phyloP scores from a whole-genome alignment of 768 basidiomycete genomes.

The Mycena rebaudengoi region DNA sequence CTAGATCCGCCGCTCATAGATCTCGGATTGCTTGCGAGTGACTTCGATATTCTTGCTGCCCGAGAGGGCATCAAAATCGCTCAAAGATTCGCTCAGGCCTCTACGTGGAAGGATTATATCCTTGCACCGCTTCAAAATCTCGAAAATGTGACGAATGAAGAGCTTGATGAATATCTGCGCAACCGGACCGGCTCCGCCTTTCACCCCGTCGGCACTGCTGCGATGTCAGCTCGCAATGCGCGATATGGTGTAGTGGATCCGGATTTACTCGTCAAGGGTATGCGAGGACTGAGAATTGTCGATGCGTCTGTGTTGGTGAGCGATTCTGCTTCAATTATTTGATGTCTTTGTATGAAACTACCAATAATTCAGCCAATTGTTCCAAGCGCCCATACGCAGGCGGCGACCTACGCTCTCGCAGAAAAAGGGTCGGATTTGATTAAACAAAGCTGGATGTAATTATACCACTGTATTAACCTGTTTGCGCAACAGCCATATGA shows the following conservation, averaged over 20 bases:
- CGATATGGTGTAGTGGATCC: slow-evolving; percentile 2
- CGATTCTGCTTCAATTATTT: too few species aligned
- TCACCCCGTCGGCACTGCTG: slow-evolving; percentile 29
- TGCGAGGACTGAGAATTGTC: slow-evolving; percentile 37
- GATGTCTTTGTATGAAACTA: too few species aligned
- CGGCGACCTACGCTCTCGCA: too few species aligned
- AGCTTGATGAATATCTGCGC: slow-evolving; percentile 23
- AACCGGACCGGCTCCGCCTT: slow-evolving; percentile 1
- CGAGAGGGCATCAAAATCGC: slow-evolving; percentile 12
- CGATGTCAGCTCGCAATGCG: slow-evolving; percentile 27
- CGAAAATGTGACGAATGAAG: not conserved
- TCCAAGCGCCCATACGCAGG: too few species aligned
- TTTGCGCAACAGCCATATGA: too few species aligned
- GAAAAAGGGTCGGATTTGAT: too few species aligned
- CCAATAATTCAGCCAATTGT: too few species aligned
- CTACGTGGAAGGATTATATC: slow-evolving; percentile 30
- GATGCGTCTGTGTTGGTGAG: slow-evolving; percentile 41
- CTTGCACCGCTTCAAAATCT: not conserved
- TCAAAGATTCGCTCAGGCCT: slow-evolving; percentile 18
- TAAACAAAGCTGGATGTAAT: too few species aligned
- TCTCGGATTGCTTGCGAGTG: slow-evolving; percentile 44
- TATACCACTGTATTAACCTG: too few species aligned
- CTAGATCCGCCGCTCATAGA: slow-evolving; percentile 54
- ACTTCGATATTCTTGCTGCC: slow-evolving; percentile 26
- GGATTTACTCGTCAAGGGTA: slow-evolving; percentile 20